Percentiles rank a stretch among this genome's conserved stretches.
Conservation (phyloP, 108 stramenopile genomes). For the Fragilariopsis cylindrus region DNA sequence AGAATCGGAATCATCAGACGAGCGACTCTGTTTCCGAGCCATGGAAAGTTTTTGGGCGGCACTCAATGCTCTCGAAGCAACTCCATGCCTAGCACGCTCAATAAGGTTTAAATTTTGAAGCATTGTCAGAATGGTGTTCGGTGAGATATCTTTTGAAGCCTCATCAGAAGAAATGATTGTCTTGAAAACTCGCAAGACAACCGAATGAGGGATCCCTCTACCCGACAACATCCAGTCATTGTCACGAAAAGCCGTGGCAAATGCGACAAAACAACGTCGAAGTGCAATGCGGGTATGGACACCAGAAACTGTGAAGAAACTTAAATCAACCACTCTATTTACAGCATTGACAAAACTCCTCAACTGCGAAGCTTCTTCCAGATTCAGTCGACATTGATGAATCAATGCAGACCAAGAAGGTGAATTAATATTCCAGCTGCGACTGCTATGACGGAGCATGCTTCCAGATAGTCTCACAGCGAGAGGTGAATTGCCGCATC, state of each 20-base stretch:
- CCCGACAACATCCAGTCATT: slow-evolving; percentile 81
- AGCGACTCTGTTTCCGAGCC: slow-evolving; percentile 24
- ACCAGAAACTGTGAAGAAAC: slow-evolving; percentile 73
- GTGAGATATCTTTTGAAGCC: slow-evolving; percentile 29
- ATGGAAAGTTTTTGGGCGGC: slow-evolving; percentile 20
- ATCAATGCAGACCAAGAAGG: slow-evolving; percentile 77
- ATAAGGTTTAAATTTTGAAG: slow-evolving; percentile 84
- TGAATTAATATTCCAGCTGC: slow-evolving; percentile 84
- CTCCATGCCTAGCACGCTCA: slow-evolving; percentile 73
- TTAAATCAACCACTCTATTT: slow-evolving; percentile 72
- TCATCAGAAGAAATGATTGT: slow-evolving; percentile 60
- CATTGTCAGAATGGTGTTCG: slow-evolving; percentile 46
- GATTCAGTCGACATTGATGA: slow-evolving; percentile 71
- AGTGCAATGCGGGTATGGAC: slow-evolving; percentile 52
- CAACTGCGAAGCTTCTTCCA: slow-evolving; percentile 83
- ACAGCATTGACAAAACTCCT: slow-evolving; percentile 85
- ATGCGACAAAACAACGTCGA: slow-evolving; percentile 80
- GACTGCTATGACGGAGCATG: slow-evolving; percentile 78
- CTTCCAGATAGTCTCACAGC: slow-evolving; percentile 80
- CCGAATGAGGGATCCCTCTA: slow-evolving; percentile 75
- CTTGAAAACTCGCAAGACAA: slow-evolving; percentile 71
- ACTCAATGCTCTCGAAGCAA: slow-evolving; percentile 21
- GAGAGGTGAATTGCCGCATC: slow-evolving; percentile 87
- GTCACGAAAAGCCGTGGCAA: slow-evolving; percentile 81
- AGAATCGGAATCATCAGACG: slow-evolving; percentile 27